A percentile compares a stretch with the other conserved stretches of the same genome.
These are phyloP conservation scores for Saccharum hybrid DNA, from an alignment of 202 grass and related monocot species.

Conservation along the genomic window DNA sequence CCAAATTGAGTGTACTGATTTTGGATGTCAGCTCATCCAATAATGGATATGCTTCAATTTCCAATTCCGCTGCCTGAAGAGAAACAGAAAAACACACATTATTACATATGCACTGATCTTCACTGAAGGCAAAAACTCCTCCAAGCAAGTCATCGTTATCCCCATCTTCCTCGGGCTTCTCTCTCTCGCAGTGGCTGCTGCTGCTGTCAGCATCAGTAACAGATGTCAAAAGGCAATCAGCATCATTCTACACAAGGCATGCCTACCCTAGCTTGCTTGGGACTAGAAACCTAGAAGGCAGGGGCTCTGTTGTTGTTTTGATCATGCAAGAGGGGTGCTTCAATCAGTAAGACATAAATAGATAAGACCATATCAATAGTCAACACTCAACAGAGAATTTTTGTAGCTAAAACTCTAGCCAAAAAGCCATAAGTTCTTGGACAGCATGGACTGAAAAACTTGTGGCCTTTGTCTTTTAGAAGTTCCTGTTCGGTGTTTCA, in stretches of 20 bases:
- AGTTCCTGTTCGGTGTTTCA: neutral
- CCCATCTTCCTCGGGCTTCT: constrained; percentile 96
- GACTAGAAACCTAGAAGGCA: neutral
- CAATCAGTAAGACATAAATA: neutral
- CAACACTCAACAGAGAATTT: neutral
- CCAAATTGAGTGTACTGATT: constrained; percentile 98
- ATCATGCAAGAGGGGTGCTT: neutral
- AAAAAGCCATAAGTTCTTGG: neutral
- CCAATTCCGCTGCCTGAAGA: constrained; percentile 82
- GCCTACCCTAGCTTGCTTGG: neutral
- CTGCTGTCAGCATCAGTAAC: constrained; percentile 99
- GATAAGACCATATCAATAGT: neutral
- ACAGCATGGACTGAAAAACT: constrained; percentile 6
- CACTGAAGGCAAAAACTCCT: constrained; percentile 96
- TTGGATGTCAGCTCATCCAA: constrained; percentile 98
- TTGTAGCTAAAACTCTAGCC: constrained; percentile 11
- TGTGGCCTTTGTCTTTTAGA: neutral
- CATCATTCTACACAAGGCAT: constrained; percentile 15
- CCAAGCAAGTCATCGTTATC: constrained; percentile 97
- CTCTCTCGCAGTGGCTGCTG: constrained; percentile 99
- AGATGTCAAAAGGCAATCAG: constrained; percentile 35
- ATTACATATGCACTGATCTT: constrained; percentile 51
- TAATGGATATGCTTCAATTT: constrained; percentile 98
- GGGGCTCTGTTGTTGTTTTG: neutral
- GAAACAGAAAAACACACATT: constrained; percentile 32